Base-by-base conservation (phyloP, 352 stramenopile species). In the Phytophthora tentaculata region DNA sequence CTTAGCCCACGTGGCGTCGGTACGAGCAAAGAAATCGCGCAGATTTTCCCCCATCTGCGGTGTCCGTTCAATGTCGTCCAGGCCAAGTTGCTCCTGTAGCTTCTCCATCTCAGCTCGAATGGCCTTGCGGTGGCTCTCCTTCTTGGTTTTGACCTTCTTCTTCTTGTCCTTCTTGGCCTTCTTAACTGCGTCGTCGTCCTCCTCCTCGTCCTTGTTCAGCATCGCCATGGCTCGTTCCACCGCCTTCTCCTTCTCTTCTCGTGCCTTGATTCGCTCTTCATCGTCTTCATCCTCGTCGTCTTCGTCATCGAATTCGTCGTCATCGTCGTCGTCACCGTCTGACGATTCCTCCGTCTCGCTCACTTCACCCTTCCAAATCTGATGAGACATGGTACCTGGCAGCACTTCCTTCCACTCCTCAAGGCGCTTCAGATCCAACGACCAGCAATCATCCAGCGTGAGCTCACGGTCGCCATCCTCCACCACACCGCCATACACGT, bases 391-490 rank as follows among this genome's bases (percentile, higher is more conserved):
- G 3, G 91, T 97, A 45, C 96, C 96, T 13, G 83, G 79, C 61
- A 97, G 88, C 57, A 98, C 73, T 60, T 95, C 88, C 59, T 96
- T 89, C 96, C 96, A 99, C 67, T 95, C 85, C 17, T 98, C 92
- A 35, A 97, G 80, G 28, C 96, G 95, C 66, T 97, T 97, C 16
- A 99, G 71, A 71, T 99, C 95, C 44, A 99, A 74, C 32, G 83
- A 87, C 96, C 96, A 99, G 64, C 94, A 96, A 73, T 99, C 96
- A 71, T 99, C 96, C 19, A 99, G 74, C 24, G 96, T 99, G 53
- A 98, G 95, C 73, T 98, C 96, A 23, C 95, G 83, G 72, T 99
- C 94, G 22, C 95, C 95, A 44, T 95, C 87, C 44, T 99, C 96
- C 4, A 98, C 76, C 49, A 99, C 84, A 39, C 96, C 96, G 35